Base-by-base conservation (phyloP, 768 basidiomycete species). In the Inosperma sp. region DNA sequence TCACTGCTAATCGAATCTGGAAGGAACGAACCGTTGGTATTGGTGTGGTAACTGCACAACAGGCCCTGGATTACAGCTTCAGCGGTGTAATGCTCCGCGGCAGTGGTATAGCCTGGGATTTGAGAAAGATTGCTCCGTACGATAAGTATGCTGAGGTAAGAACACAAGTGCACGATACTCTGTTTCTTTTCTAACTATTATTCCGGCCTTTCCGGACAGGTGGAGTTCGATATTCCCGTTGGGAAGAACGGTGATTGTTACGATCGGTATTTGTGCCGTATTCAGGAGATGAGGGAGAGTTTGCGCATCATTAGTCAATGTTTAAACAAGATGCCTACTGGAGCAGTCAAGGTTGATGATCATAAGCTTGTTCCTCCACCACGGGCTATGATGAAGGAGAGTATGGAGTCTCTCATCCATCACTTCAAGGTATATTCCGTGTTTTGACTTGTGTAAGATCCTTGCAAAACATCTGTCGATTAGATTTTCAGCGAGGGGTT, bases 1-100 rank as follows among this genome's bases (percentile, higher is more conserved):
- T 99, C 25, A 94, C 91, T 3, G 94, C 88, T 1, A 99, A 99
- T 73, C 83, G 95, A 62, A 95, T 99, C 70, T 98, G 96, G 95
- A 96, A 96, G 69, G 82, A 88, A 61, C 80, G 95, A 53, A 99
- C 95, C 6, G 71, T 96, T 46, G 93, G 86, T 7, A 80, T 99
- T 44, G 95, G 94, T 37, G 75, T 77, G 40, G 94, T 99, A 33
- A 93, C 90, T 17, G 93, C 93, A 16, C 84, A 96, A 67, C 72
- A 99, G 68, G 95, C 95, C 0, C 65, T 94, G 58, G 88, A 90
- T 63, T 97, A 93, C 68, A 79, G 83, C 53, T 98, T 99, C 76
- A 90, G 88, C 33, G 95, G 95, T 55, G 95, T 97, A 60, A 99
- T 98, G 95, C 72, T 97, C 26, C 76, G 95, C 47, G 95, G 95